Conservation (phyloP, 2,329 filamentous ascomycete genomes). For the Xylariaceae sp. region DNA sequence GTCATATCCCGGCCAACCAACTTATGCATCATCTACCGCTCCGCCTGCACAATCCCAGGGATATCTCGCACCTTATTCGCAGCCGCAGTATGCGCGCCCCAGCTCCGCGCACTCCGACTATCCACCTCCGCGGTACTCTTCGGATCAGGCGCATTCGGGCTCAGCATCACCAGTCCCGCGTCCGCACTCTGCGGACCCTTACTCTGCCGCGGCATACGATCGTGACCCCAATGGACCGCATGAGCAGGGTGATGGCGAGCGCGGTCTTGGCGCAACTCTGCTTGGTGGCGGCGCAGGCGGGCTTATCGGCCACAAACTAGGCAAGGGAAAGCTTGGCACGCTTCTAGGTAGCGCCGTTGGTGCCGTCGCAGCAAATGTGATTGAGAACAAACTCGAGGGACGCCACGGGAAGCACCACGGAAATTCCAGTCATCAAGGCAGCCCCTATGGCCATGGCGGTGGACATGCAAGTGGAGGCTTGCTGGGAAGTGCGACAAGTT, state of each 20-base stretch:
- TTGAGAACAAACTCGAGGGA: conserved; percentile 52
- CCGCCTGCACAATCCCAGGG: conserved; percentile 28
- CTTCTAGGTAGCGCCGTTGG: conserved; percentile 59
- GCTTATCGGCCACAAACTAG: conserved; percentile 59
- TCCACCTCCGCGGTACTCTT: neutral
- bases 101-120: conserved; percentile 39
- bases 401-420: conserved; percentile 40
- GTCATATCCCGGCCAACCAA: conserved; percentile 32
- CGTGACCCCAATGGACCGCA: conserved; percentile 19
- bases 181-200: conserved; percentile 39
- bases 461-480: conserved; percentile 27
- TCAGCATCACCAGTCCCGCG: conserved; percentile 26
- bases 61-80: conserved; percentile 35
- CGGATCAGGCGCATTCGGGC: conserved; percentile 14
- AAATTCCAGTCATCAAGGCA: conserved; percentile 34
- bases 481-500: conserved; percentile 29
- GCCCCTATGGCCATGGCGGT: conserved; percentile 7
- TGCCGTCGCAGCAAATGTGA: conserved; percentile 59
- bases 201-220: conserved; percentile 17
- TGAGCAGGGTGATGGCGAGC: conserved; percentile 51
- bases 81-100: conserved; percentile 37
- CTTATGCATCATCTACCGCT: conserved; percentile 28
- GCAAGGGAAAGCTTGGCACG: conserved; percentile 59
- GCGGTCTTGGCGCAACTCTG: conserved; percentile 60
- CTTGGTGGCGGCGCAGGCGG: conserved; percentile 60